Percentiles rank a stretch among this genome's conserved stretches.
Evolutionary conservation across 2,329 filamentous ascomycete species (phyloP).

Genomic region (Lanzia echinophila): DNA sequence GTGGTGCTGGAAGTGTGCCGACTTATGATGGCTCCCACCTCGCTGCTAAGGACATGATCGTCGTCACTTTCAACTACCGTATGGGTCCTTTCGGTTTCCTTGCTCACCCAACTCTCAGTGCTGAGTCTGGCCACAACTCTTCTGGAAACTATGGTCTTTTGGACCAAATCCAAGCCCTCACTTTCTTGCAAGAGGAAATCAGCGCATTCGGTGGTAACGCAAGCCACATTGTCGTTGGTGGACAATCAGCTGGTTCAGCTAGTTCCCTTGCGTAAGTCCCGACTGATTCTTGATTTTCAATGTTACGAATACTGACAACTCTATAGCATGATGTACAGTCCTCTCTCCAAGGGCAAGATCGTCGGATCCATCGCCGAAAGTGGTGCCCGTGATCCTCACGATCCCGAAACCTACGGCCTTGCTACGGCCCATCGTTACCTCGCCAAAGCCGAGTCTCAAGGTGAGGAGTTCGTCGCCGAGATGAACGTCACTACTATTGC

Average conservation of each 20-base stretch:
- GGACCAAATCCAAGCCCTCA: slow-evolving; percentile 51
- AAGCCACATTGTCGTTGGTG: slow-evolving; percentile 57
- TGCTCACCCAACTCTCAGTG: slow-evolving; percentile 21
- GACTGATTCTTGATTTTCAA: no score
- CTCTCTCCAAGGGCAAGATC: slow-evolving; percentile 22
- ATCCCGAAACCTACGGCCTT: slow-evolving; percentile 26
- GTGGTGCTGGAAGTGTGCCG: slow-evolving; percentile 33
- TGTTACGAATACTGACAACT: no score
- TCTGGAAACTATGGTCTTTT: slow-evolving; percentile 61
- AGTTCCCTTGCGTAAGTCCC: slow-evolving; percentile 18
- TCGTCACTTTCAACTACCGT: slow-evolving; percentile 41
- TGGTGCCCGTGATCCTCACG: slow-evolving; percentile 28
- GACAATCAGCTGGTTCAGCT: slow-evolving; percentile 53
- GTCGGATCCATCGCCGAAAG: slow-evolving; percentile 30
- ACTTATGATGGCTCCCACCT: slow-evolving; percentile 38
- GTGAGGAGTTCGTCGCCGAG: slow-evolving; percentile 14
- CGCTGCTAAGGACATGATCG: slow-evolving; percentile 36
- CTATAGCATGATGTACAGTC: slow-evolving; percentile 27
- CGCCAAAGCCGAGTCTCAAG: slow-evolving; percentile 17
- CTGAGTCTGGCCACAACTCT: slow-evolving; percentile 7
- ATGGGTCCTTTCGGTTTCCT: slow-evolving; percentile 28
- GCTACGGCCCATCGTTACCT: slow-evolving; percentile 25
- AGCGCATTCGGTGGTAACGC: slow-evolving; percentile 59
- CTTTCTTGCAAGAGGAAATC: slow-evolving; percentile 45
- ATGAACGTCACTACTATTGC: slow-evolving; percentile 21